These are phyloP conservation scores for Physcomitrellopsis africana DNA, from an alignment of 225 moss, liverwort and hornwort species.

Conservation along the genomic window DNA sequence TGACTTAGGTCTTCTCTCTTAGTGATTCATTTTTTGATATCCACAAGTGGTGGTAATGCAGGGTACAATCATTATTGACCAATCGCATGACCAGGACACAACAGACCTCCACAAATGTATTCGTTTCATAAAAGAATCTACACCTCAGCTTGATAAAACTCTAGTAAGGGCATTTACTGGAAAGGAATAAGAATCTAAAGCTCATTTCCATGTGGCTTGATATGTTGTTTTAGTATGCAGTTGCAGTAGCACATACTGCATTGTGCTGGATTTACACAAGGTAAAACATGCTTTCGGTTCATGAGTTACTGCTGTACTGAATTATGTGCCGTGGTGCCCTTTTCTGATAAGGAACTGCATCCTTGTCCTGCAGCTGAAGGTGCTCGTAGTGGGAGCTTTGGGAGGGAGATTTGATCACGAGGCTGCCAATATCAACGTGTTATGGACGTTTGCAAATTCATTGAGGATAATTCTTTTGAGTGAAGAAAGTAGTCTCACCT, in stretches of 20 bases:
- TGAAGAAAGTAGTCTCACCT: conserved; percentile 68
- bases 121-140: conserved; percentile 46
- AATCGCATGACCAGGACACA: conserved; percentile 79
- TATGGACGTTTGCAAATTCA: conserved; percentile 61
- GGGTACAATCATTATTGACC: conserved; percentile 71
- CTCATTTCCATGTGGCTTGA: not conserved
- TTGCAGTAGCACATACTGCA: not conserved
- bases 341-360: not conserved
- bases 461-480: conserved; percentile 66
- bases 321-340: not conserved
- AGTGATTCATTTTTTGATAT: no score
- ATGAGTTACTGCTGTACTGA: not conserved
- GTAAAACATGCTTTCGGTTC: not conserved
- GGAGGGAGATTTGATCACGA: conserved; percentile 92
- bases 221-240: not conserved
- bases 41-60: conserved; percentile 29
- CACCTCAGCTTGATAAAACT: conserved; percentile 40
- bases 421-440: conserved; percentile 77
- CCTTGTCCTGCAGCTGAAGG: conserved; percentile 54
- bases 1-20: no score
- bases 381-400: conserved; percentile 79
- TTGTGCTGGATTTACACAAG: not conserved
- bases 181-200: not conserved
- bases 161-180: conserved; percentile 42
- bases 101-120: conserved; percentile 89